Evolutionary conservation across 352 stramenopile species (phyloP).

Genomic region (Halophytophthora batemanensis): DNA sequence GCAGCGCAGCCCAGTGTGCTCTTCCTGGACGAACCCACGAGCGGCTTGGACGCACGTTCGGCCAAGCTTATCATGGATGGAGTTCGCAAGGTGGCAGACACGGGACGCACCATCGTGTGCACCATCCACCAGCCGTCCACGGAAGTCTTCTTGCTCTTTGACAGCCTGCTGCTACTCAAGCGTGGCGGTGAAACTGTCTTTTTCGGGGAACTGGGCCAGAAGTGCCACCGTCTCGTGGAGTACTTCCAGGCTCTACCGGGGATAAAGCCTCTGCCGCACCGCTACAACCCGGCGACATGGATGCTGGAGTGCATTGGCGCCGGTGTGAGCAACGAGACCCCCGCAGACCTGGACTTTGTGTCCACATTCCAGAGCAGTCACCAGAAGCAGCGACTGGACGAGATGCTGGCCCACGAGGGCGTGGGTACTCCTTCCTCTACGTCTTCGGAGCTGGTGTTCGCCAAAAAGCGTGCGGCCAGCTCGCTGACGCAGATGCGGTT

Average conservation of each 20-base stretch:
- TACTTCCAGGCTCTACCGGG: constrained; percentile 14
- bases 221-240: constrained; percentile 18
- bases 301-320: constrained; percentile 30
- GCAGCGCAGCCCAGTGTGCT: constrained; percentile 74
- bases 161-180: constrained; percentile 71
- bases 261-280: constrained; percentile 2
- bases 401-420: constrained; percentile 4
- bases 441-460: constrained; percentile 12
- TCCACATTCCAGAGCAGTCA: constrained; percentile 11
- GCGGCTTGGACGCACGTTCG: constrained; percentile 72
- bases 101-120: constrained; percentile 70
- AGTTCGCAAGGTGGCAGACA: constrained; percentile 69
- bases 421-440: neutral
- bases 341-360: constrained; percentile 24
- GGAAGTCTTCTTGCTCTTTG: constrained; percentile 74
- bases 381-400: constrained; percentile 5
- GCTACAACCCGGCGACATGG: constrained; percentile 36
- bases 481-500: constrained; percentile 19
- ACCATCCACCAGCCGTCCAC: constrained; percentile 86
- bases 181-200: constrained; percentile 31
- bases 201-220: constrained; percentile 20
- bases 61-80: constrained; percentile 79
- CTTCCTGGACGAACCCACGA: constrained; percentile 76
- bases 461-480: constrained; percentile 12
- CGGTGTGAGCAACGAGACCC: constrained; percentile 72